A percentile compares a stretch with the other conserved stretches of the same genome.
These are phyloP conservation scores for Carex pumila DNA, from an alignment of 176 grass and related monocot genomes.

Conservation along the genomic window DNA sequence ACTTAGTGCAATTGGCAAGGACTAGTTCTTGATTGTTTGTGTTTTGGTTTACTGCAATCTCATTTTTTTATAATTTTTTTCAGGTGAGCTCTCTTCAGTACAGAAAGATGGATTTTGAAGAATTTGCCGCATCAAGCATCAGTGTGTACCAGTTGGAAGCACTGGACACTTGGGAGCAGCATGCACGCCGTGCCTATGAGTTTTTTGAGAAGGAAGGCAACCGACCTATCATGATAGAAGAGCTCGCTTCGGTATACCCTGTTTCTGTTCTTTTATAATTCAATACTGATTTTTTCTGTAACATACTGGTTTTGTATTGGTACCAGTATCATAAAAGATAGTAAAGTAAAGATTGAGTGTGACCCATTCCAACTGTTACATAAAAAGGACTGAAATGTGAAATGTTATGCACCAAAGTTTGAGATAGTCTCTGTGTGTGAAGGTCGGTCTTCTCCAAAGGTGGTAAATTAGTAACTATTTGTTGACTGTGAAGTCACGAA, in stretches of 20 bases:
- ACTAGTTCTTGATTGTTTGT: not conserved
- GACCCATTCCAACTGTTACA: not conserved
- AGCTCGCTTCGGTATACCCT: constrained; percentile 77
- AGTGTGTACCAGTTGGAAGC: constrained; percentile 99
- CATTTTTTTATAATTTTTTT: not conserved
- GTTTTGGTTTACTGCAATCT: not conserved
- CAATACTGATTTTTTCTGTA: not conserved
- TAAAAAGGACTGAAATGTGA: not conserved
- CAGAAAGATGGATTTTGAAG: constrained; percentile 96
- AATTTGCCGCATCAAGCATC: constrained; percentile 83
- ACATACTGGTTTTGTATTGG: not conserved
- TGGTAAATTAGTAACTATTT: not conserved
- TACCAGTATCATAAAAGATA: not conserved
- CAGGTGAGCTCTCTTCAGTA: constrained; percentile 99
- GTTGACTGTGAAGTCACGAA: not conserved
- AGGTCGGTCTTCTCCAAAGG: not conserved
- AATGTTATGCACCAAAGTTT: not conserved
- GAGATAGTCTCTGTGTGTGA: not conserved
- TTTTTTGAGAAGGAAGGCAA: constrained; percentile 98
- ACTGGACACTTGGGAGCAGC: constrained; percentile 91
- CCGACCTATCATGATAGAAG: constrained; percentile 96
- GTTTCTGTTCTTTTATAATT: not conserved
- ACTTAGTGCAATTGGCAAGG: not conserved
- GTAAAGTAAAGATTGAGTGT: not conserved
- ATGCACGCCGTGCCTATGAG: constrained; percentile 70